Evolutionary conservation across 2,329 filamentous ascomycete species (phyloP), one percentile per base, ranked within the genome.

Genomic region (Aspergillus jensenii): DNA sequence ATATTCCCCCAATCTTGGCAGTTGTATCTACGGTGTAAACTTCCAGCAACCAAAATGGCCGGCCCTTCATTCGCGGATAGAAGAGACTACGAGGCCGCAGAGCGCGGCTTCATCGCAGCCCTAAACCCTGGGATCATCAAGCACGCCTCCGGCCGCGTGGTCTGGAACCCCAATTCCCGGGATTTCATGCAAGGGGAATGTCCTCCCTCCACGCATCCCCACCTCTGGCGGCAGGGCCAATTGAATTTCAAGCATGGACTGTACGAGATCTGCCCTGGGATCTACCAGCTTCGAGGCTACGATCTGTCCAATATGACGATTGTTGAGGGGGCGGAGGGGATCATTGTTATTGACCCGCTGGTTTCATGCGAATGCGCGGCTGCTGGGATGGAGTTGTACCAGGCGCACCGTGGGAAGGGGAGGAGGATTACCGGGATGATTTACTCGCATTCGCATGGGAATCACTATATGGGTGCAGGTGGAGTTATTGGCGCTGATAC

Each of bases 281-380:
- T 79, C 14, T 78, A 77, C 58, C 76, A 79, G 61, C 62, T 78
- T 12, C 74, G 75, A 33, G 76, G 71, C 4, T 64, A 77, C 14
- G 77, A 79, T 56, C 46, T 79, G 8, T 71, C 75, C 25, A 76
- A 79, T 61, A 76, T 76, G 63, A 78, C 73, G 11, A 62, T 79
- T 46, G 63, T 78, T 2, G 73, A 78, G 59, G 69, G 68, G n/a
- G 60, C 68, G 14, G 64, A 64, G 48, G 73, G 74, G 6, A 62
- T 78, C 51, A 70, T 79, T 47, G 62, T 78, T 17, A 71, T 79
- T 44, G 77, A 79, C 58, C 68, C 70, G 6, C 63, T 79, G 4
- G 71, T 68, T 3, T 76, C 72, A 0, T 59, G 58, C 15, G 76
- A 79, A 62, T 71, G 68, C 31, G 75, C 72, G 3, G 60, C 62